Evolutionary conservation across 768 basidiomycete genomes (phyloP).

Genomic region (Naganishia vaughanmartiniae): DNA sequence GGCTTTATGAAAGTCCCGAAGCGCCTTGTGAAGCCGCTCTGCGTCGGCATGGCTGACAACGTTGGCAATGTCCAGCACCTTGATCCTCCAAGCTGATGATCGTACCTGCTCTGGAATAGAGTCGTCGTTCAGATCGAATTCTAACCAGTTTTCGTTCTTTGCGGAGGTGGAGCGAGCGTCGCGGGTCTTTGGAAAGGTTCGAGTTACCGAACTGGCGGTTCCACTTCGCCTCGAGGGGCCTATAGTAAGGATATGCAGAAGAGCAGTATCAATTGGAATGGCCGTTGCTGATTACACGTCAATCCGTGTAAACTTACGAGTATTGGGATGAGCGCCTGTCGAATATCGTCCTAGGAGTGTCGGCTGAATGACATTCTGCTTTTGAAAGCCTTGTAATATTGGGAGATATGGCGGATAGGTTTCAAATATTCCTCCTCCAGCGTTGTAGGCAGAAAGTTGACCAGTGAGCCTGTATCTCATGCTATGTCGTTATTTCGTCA

Average conservation of each 20-base stretch:
- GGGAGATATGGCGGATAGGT: not conserved
- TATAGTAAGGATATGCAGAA: not conserved
- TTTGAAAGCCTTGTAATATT: not conserved
- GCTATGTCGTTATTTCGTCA: not conserved
- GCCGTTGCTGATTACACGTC: too few species aligned
- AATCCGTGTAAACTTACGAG: not conserved
- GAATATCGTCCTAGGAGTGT: not conserved
- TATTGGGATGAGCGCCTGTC: not conserved
- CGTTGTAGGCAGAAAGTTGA: conserved; percentile 6
- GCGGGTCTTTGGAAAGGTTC: not conserved
- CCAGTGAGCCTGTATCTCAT: not conserved
- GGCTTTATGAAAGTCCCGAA: not conserved
- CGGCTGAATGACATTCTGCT: not conserved
- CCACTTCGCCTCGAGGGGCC: not conserved
- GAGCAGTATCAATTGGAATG: too few species aligned
- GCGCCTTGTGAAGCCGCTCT: not conserved
- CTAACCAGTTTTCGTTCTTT: not conserved
- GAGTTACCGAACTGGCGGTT: not conserved
- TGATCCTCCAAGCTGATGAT: not conserved
- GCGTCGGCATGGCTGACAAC: conserved; percentile 2
- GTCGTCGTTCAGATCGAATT: not conserved
- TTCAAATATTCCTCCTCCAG: not conserved
- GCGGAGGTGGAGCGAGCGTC: not conserved
- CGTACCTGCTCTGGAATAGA: conserved; percentile 1
- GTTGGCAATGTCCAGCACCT: conserved; percentile 13